Base-by-base conservation (phyloP, 495 filamentous ascomycete species). In the Podospora sp. region DNA sequence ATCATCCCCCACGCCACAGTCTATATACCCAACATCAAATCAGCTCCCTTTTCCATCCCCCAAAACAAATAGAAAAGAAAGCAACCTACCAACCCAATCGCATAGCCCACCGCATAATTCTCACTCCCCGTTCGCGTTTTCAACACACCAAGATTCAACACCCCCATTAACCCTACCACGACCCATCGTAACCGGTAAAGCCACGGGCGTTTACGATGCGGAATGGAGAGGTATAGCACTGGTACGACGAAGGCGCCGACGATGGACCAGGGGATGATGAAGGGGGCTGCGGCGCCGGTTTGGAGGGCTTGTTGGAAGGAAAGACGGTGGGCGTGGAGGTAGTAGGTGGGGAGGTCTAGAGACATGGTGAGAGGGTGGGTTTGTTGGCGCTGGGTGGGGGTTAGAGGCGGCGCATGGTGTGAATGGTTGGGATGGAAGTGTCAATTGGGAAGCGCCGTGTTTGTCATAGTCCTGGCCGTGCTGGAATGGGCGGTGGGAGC, bases 71-170 rank as follows among this genome's bases (percentile, higher is more conserved):
- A 4, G 40, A 8, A 33, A 33, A 46, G 40, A 14, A 46, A 46
- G 9, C 5, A 46, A 46, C 40, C 40, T 24, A 90, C 72, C 60
- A 94, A 67, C 0, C 93, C 93, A 21, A 86, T 78, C n/a, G 85
- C 86, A 70, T 92, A 93, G 0, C 87, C 86, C 53, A 85, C 76
- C 1, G 83, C 90, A 57, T 88, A 85, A 57, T 85, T 82, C 0
- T 83, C 66, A 58, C 86, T 86, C 12, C 79, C 82, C 16, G 84
- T 81, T 5, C 60, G 40, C 8, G 33, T 14, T 56, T 86, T 72
- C 26, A 74, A 76, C 26, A 88, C 71, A 8, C 79, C 21, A n/a
- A 73, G 62, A 55, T 80, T 77, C 55, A 80, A 72, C 26, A 65
- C 62, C 9, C 82, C 71, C 25, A 80, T 74, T 1, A 68, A 62